These are phyloP conservation scores for Aspergillus fischeri DNA, from an alignment of 2,329 filamentous ascomycete genomes.

Conservation along the genomic window DNA sequence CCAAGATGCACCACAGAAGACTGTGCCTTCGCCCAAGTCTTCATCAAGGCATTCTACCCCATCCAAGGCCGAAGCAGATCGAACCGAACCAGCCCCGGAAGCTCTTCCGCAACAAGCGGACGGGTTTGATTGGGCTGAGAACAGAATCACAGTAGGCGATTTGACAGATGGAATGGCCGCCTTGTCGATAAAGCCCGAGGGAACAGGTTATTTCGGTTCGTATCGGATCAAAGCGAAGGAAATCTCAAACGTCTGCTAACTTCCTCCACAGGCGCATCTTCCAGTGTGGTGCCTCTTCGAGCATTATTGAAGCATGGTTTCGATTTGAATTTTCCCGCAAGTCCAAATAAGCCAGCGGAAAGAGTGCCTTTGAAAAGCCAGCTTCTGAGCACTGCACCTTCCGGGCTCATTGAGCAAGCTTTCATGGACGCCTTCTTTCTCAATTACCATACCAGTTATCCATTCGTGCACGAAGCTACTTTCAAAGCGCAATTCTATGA, in stretches of 20 bases:
- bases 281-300: slow-evolving; percentile 38
- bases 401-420: slow-evolving; percentile 36
- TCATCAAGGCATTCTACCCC: slow-evolving; percentile 38
- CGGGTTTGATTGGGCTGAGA: slow-evolving; percentile 38
- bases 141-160: slow-evolving; percentile 36
- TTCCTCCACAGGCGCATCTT: slow-evolving; percentile 29
- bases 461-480: slow-evolving; percentile 45
- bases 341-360: slow-evolving; percentile 23
- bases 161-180: slow-evolving; percentile 41
- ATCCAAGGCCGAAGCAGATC: slow-evolving; percentile 30
- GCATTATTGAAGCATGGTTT: slow-evolving; percentile 38
- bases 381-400: slow-evolving; percentile 34
- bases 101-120: slow-evolving; percentile 37
- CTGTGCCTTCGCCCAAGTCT: slow-evolving; percentile 30
- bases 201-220: slow-evolving; percentile 37
- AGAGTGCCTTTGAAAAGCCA: slow-evolving; percentile 36
- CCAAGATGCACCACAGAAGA: slow-evolving; percentile 27
- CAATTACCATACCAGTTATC: slow-evolving; percentile 46
- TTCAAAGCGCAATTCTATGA: slow-evolving; percentile 47
- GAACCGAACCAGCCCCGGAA: slow-evolving; percentile 41
- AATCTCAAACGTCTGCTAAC: not conserved
- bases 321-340: slow-evolving; percentile 34
- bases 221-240: not conserved
- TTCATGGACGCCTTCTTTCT: slow-evolving; percentile 46
- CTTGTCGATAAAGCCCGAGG: slow-evolving; percentile 37